These are phyloP conservation scores for Vitis rotundifolia DNA, from an alignment of 164 flowering plant genomes.

Conservation along the genomic window DNA sequence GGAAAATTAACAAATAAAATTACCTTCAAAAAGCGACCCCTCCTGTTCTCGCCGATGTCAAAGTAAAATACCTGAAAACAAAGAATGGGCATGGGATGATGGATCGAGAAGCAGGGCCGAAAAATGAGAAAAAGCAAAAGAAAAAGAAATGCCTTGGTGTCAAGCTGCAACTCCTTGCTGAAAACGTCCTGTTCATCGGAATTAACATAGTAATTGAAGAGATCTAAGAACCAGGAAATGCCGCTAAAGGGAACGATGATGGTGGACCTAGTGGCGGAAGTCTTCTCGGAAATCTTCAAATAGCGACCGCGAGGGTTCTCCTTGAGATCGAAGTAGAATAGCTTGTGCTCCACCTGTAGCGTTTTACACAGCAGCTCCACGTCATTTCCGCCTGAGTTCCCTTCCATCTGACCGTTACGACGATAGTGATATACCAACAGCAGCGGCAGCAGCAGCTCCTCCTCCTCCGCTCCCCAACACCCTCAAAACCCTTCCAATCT, in stretches of 20 bases:
- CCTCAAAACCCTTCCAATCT: no score
- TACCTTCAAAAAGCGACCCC: constrained; percentile 97
- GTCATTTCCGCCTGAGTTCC: constrained; percentile 59
- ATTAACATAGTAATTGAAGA: constrained; percentile 89
- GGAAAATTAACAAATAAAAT: not conserved
- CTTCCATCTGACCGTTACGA: constrained; percentile 25
- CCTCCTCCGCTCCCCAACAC: no score
- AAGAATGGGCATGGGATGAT: not conserved
- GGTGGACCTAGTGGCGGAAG: constrained; percentile 91
- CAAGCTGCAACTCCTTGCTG: constrained; percentile 98
- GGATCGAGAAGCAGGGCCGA: not conserved
- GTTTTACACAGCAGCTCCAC: constrained; percentile 90
- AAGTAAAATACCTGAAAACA: constrained; percentile 82
- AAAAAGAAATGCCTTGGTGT: constrained; percentile 53
- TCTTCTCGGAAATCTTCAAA: constrained; percentile 95
- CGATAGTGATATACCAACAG: no score
- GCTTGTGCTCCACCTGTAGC: constrained; percentile 97
- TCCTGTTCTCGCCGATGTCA: constrained; percentile 91
- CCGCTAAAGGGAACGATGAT: constrained; percentile 90
- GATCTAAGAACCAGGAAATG: constrained; percentile 91
- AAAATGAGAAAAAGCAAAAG: not conserved
- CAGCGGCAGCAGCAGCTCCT: no score
- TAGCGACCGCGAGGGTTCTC: constrained; percentile 97
- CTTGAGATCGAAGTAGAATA: constrained; percentile 96
- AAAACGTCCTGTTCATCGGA: constrained; percentile 70